Conservation (phyloP, 2,329 filamentous ascomycete genomes). For the Aspergillus phoenicis region DNA sequence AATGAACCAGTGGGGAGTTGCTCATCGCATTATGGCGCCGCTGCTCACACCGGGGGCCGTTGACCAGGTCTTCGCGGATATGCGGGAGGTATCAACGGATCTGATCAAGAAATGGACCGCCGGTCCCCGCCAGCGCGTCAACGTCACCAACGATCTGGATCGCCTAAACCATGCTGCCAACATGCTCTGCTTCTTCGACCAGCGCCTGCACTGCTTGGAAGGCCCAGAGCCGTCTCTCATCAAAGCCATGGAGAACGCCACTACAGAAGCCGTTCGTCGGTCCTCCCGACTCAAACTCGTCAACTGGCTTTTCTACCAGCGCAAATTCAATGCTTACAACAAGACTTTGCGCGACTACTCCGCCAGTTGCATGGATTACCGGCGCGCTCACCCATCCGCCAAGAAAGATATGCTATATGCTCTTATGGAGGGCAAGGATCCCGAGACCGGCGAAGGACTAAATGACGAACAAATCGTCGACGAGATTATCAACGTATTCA, state of each 20-base stretch:
- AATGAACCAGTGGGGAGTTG: constrained; percentile 63
- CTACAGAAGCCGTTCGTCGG: constrained; percentile 59
- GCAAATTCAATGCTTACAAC: constrained; percentile 59
- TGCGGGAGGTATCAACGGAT: constrained; percentile 54
- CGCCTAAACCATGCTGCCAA: constrained; percentile 57
- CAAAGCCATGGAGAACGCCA: constrained; percentile 58
- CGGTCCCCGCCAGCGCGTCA: constrained; percentile 44
- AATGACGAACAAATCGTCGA: constrained; percentile 64
- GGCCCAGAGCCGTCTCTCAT: constrained; percentile 55
- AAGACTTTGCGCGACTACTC: constrained; percentile 59
- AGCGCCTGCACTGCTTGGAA: constrained; percentile 51
- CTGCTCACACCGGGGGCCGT: constrained; percentile 48
- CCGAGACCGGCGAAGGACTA: constrained; percentile 61
- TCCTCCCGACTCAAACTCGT: constrained; percentile 55
- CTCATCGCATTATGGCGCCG: constrained; percentile 55
- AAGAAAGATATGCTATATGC: constrained; percentile 64
- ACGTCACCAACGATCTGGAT: constrained; percentile 55
- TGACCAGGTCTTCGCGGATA: constrained; percentile 48
- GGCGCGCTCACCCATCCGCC: constrained; percentile 56
- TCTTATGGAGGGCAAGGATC: constrained; percentile 62
- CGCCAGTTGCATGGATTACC: constrained; percentile 59
- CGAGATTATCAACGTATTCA: constrained; percentile 69
- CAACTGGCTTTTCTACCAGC: constrained; percentile 56
- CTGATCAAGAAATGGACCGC: constrained; percentile 56
- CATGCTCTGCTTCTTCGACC: constrained; percentile 55